Conservation (phyloP, 2,329 filamentous ascomycete species). For the Furcasterigmium sp. region DNA sequence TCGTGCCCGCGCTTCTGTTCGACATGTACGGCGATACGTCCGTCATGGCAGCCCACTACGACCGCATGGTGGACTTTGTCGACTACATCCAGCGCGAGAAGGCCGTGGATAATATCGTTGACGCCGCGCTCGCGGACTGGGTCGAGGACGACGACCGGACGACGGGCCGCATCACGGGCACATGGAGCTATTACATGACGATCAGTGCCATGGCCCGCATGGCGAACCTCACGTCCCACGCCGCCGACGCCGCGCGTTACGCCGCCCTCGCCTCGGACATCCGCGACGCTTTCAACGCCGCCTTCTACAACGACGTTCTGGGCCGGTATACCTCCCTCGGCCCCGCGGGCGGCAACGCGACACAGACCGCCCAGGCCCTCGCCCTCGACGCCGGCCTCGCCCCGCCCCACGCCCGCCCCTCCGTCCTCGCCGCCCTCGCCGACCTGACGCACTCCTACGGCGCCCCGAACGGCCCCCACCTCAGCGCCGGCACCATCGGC, state of each 20-base stretch:
- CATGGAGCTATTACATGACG: slow-evolving; percentile 7
- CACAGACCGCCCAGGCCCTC: slow-evolving; percentile 2
- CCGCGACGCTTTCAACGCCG: slow-evolving; percentile 5
- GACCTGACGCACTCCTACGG: slow-evolving; percentile 1
- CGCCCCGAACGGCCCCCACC: neutral
- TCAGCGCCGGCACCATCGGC: slow-evolving; percentile 2
- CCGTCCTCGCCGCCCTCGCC: slow-evolving; percentile 3
- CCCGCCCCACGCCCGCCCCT: neutral
- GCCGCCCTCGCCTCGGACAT: slow-evolving; percentile 4
- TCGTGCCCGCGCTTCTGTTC: slow-evolving; percentile 4
- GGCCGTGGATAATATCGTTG: slow-evolving; percentile 4
- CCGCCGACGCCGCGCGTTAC: slow-evolving; percentile 4
- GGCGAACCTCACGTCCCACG: slow-evolving; percentile 4
- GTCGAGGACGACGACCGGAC: slow-evolving; percentile 3
- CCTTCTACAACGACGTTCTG: slow-evolving; percentile 5
- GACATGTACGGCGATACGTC: slow-evolving; percentile 5
- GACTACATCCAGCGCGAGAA: slow-evolving; percentile 8
- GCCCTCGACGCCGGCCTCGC: slow-evolving; percentile 5
- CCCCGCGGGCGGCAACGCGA: slow-evolving; percentile 1
- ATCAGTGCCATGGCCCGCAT: slow-evolving; percentile 8
- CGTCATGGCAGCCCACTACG: slow-evolving; percentile 6
- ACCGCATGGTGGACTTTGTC: slow-evolving; percentile 6
- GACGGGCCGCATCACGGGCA: slow-evolving; percentile 7
- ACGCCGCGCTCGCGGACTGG: slow-evolving; percentile 7
- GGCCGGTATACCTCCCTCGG: slow-evolving; percentile 5